Base-by-base conservation (phyloP, 345 rosid species). In the Moricandia arvensis region DNA sequence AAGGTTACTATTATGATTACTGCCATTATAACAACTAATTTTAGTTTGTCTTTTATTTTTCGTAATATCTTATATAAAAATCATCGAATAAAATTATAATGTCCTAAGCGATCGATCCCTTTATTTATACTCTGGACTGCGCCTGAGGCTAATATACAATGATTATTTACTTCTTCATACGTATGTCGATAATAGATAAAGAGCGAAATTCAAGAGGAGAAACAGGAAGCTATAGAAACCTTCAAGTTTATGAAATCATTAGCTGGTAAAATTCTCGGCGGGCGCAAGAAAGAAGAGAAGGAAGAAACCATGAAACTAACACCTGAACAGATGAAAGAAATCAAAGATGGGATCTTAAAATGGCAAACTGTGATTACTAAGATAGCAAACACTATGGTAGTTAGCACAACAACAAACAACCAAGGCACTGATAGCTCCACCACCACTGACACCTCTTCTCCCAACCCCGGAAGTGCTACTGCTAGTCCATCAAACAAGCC, bases 281-380 rank as follows among this genome's bases (percentile, higher is more conserved):
- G 72, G 0, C 54, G 35, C 21, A 47, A 34, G 4, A 31, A 62
- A 0, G 57, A 49, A 0, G 75, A 54, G 66, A 63, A 1, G 43
- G 58, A 69, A 45, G 72, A 35, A 3, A 2, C 72, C 72, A 65
- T 47, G 72, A 26, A 13, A 6, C 35, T 71, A 45, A 77, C 76
- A 57, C 9, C 62, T 15, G 72, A 77, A 26, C 76, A 71, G 66
- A 41, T 57, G 12, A 71, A 71, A 4, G 76, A 64, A 65, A 77
- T 71, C 76, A 77, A 77, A 71, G 80, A 77, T 31, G 75, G 80
- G 17, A 71, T 77, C 62, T 64, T 77, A 5, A 71, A 35, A 58
- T 77, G 80, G 80, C 15, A 65, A 21, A 58, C 51, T 1, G 37
- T 65, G 51, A 77, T 77, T 27, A 15, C 75, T n/a, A 8, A 1